These are phyloP conservation scores for Hibiscus syriacus DNA, from an alignment of 345 rosid species.

Conservation along the genomic window DNA sequence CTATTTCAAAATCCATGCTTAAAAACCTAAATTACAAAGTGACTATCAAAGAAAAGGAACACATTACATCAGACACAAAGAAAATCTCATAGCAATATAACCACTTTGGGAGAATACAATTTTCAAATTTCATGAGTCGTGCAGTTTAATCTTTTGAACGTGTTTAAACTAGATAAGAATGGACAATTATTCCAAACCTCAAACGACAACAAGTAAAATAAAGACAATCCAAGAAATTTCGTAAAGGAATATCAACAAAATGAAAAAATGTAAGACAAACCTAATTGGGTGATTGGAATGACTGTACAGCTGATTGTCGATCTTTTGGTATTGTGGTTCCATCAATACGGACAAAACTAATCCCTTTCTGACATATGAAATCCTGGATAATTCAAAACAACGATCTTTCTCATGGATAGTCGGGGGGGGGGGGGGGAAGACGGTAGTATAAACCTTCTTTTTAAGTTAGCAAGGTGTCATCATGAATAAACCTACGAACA, in stretches of 20 bases:
- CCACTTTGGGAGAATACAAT: background rate
- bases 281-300: constrained; percentile 63
- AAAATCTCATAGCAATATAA: background rate
- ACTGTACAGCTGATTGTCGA: constrained; percentile 75
- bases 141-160: background rate
- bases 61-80: background rate
- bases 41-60: background rate
- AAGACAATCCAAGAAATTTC: background rate
- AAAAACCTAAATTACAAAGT: background rate
- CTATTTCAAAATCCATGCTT: background rate
- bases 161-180: background rate
- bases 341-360: constrained; percentile 86
- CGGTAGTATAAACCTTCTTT: background rate
- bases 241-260: background rate
- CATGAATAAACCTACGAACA: background rate
- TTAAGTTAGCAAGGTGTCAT: background rate
- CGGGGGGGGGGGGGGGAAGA: background rate
- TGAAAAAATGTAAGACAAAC: constrained; percentile 26
- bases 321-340: constrained; percentile 83
- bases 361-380: constrained; percentile 71
- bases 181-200: background rate
- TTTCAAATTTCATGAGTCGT: background rate
- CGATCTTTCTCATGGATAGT: background rate
- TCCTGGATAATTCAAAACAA: constrained; percentile 43
- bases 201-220: background rate